Base-by-base conservation (phyloP, 1,284 basidiomycete species). In the Tylopilus sp. region DNA sequence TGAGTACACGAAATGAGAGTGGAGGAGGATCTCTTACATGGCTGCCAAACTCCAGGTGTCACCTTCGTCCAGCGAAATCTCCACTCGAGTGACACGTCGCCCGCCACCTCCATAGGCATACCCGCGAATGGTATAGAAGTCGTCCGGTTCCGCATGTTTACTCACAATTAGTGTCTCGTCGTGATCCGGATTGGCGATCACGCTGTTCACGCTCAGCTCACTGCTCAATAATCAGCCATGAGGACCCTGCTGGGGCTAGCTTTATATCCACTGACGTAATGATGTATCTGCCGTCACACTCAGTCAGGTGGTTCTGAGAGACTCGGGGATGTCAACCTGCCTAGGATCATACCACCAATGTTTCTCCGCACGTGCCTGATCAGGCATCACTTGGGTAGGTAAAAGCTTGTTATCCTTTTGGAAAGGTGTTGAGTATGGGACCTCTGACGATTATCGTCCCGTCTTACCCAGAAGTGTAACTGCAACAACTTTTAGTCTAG, bases 81-180 rank as follows among this genome's bases (percentile, higher is more conserved):
- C 84, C 15, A 85, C 75, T 12, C 84, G 72, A 8, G 73, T 75
- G 26, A 87, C 70, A 13, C 82, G 71, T 12, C 78, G 69, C 1
- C 84, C 84, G 7, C 84, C 83, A n/a, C 84, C 84, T 13, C 74
- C 71, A 60, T 86, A 86, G 0, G 82, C 84, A 54, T 86, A 87
- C 7, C 84, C 84, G 41, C 66, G 61, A 15, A 75, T 26, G 4
- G 63, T 63, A 54, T 80, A 84, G 2, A 49, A 42, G 15, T 25
- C 44, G 25, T 49, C 18, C 9, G 44, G 44, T 30, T 49, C 19
- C 12, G 40, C 44, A 25, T 16, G 25, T 34, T 59, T 61, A 5
- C 43, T 45, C 8, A 61, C 40, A 18, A 28, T 16, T 13, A 84
- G 49, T 7, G 60, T 63, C 52, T 84, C 79, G 31, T 76, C 71